Base-by-base conservation (phyloP, 371 early-diverging fungal genomes). In the Homolaphlyctis polyrhiza region DNA sequence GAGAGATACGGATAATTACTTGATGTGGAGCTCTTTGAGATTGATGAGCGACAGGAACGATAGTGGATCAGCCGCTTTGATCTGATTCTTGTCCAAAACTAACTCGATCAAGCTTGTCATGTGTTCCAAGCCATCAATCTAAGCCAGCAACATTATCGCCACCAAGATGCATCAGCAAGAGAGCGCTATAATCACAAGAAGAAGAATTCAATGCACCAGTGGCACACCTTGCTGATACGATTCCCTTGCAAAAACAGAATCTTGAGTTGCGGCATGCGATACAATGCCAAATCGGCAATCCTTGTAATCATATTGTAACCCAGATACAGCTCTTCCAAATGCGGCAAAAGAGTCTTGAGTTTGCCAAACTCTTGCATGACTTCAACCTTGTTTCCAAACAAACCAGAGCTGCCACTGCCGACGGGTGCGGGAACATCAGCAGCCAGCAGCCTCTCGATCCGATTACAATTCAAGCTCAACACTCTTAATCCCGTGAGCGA, bases 41-140 rank as follows among this genome's bases (percentile, higher is more conserved):
- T 77, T 77, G 32, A 74, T 71, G 28, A 78, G 57, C 0, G 74
- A 71, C n/a, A 75, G 43, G 60, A 82, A 82, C 2, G 78, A 75
- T 3, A 68, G 64, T 16, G 75, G 77, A 25, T 79, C 79, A 8
- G 70, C 76, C 4, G 61, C 54, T 59, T 75, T 78, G 65, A 82
- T 79, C 57, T 80, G 83, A 63, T 82, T 82, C 62, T 74, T 74
- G 62, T 82, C 81, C n/a, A 80, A 62, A 3, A 77, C 78, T 27
- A 82, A 67, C 58, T 80, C 79, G 16, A 71, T 68, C 32, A 82
- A 59, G 33, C 66, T 71, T 11, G 76, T 72, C 75, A 80, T 69
- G 34, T 77, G 73, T 55, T 79, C 81, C n/a, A 82, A 60, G 16
- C 81, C 81, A 58, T 82, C 83, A 62, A 82, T 70, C 83, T 82